Evolutionary conservation across 306 rosid species (phyloP).

Genomic region (Abrus pulchellus): DNA sequence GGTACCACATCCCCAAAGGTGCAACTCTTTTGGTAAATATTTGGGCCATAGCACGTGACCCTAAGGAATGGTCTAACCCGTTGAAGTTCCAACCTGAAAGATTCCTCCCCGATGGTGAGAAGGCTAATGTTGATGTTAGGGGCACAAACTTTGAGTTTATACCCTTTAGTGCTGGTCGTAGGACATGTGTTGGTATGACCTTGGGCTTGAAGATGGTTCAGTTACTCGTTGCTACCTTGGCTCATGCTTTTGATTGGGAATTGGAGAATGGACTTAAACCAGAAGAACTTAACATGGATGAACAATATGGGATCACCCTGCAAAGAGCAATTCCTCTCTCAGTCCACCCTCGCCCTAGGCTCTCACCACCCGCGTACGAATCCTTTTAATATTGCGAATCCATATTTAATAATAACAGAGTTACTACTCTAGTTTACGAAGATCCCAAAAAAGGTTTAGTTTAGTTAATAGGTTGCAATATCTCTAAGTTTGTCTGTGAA

Average conservation of each 20-base stretch:
- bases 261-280: slow-evolving; percentile 57
- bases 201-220: slow-evolving; percentile 77
- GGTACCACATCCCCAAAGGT: slow-evolving; percentile 78
- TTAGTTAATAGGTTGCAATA: not conserved
- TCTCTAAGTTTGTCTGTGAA: not conserved
- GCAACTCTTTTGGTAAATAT: slow-evolving; percentile 80
- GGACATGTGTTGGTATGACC: slow-evolving; percentile 77
- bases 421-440: no score
- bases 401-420: no score
- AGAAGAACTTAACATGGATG: slow-evolving; percentile 77
- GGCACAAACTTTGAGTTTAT: slow-evolving; percentile 82
- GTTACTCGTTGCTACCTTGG: slow-evolving; percentile 58
- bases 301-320: slow-evolving; percentile 71
- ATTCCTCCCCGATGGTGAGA: slow-evolving; percentile 71
- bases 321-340: slow-evolving; percentile 66
- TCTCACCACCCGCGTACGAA: slow-evolving; percentile 47
- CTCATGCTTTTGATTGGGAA: slow-evolving; percentile 75
- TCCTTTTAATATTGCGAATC: not conserved
- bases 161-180: slow-evolving; percentile 89
- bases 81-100: slow-evolving; percentile 77
- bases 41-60: slow-evolving; percentile 87
- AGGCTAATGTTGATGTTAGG: slow-evolving; percentile 61
- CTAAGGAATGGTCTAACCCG: slow-evolving; percentile 64
- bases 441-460: not conserved
- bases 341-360: slow-evolving; percentile 66